These are phyloP conservation scores for Sphaerostilbella broomeana DNA, from an alignment of 2,329 filamentous ascomycete species.

Conservation along the genomic window DNA sequence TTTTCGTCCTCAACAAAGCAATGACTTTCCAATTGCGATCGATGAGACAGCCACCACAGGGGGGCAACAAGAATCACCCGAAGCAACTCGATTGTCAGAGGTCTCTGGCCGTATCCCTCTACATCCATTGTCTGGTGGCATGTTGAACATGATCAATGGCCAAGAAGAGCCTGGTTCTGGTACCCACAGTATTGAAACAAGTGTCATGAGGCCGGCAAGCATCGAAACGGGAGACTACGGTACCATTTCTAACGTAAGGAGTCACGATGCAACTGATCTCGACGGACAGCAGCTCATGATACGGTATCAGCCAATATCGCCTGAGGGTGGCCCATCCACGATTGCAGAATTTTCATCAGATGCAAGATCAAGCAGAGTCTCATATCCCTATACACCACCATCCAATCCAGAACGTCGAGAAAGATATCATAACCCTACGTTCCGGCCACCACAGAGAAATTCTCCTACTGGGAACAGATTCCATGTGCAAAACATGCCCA, in stretches of 20 bases:
- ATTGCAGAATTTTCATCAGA: too few relatives aligned
- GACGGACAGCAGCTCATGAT: neutral
- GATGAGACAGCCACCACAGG: slow-evolving; percentile 28
- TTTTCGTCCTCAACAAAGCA: slow-evolving; percentile 20
- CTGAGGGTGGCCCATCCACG: neutral
- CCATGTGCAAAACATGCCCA: neutral
- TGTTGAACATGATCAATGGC: slow-evolving; percentile 17
- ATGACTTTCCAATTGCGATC: slow-evolving; percentile 28
- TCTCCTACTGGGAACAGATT: neutral
- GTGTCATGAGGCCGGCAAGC: too few relatives aligned
- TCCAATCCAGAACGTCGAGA: slow-evolving; percentile 16
- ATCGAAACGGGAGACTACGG: too few relatives aligned
- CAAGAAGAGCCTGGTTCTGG: slow-evolving; percentile 13
- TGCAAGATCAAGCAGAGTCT: too few relatives aligned
- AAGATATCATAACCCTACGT: slow-evolving; percentile 2
- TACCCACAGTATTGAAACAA: neutral
- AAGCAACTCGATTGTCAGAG: neutral
- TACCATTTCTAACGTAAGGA: too few relatives aligned
- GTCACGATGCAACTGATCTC: too few relatives aligned
- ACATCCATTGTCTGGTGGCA: slow-evolving; percentile 14
- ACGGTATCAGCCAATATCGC: neutral
- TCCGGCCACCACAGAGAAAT: neutral
- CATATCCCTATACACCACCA: too few relatives aligned
- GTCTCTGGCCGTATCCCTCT: slow-evolving; percentile 13
- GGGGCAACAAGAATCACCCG: neutral